Evolutionary conservation across 495 filamentous ascomycete genomes (phyloP).

Genomic region (Pyrenula massariospora): DNA sequence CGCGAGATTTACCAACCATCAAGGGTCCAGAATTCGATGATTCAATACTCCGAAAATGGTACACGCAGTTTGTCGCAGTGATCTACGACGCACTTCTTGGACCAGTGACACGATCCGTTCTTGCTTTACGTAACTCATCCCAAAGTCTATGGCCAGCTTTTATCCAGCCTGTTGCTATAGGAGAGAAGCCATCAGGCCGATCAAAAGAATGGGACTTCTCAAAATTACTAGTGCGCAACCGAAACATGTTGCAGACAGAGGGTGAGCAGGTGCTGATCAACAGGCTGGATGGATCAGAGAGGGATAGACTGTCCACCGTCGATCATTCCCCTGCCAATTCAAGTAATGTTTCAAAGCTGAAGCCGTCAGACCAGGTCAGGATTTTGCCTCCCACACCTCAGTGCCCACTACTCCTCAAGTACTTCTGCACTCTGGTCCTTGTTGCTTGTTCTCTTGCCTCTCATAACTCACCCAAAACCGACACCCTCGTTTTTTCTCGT

Average conservation of each 20-base stretch:
- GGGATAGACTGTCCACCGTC: not conserved
- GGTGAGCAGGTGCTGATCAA: slow-evolving; percentile 63
- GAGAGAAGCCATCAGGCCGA: slow-evolving; percentile 22
- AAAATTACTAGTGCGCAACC: slow-evolving; percentile 61
- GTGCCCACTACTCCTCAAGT: slow-evolving; percentile 25
- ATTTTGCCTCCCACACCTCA: slow-evolving; percentile 10
- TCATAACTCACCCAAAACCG: slow-evolving; percentile 67
- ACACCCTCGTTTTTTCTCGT: slow-evolving; percentile 77
- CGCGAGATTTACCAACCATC: slow-evolving; percentile 26
- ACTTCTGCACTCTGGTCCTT: slow-evolving; percentile 68
- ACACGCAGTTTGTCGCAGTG: slow-evolving; percentile 30
- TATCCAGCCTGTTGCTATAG: slow-evolving; percentile 32
- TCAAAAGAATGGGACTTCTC: slow-evolving; percentile 62
- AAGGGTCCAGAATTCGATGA: slow-evolving; percentile 19
- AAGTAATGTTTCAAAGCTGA: slow-evolving; percentile 15
- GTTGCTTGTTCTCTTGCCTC: slow-evolving; percentile 86
- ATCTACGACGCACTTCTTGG: slow-evolving; percentile 29
- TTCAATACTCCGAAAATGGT: slow-evolving; percentile 19
- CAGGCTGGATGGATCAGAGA: slow-evolving; percentile 30
- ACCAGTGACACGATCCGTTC: slow-evolving; percentile 33
- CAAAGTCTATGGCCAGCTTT: slow-evolving; percentile 75
- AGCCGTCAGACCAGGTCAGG: not conserved
- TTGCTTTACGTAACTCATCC: slow-evolving; percentile 24
- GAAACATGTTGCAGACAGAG: slow-evolving; percentile 66
- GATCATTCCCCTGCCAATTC: slow-evolving; percentile 8